Conservation (phyloP, 2,329 filamentous ascomycete species). For the Fusarium sp. region DNA sequence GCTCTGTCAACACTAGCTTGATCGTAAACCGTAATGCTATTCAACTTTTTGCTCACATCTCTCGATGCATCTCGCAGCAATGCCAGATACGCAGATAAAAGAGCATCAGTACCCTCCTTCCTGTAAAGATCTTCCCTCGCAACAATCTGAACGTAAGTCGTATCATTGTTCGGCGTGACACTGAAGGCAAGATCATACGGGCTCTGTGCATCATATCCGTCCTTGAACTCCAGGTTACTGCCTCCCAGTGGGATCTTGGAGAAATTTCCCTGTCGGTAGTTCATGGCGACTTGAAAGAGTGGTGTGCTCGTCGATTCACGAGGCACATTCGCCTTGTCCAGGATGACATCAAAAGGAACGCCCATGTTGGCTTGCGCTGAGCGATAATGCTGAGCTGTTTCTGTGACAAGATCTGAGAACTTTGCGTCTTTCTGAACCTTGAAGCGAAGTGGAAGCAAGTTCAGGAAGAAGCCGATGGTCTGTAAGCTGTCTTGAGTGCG, state of each 20-base stretch:
- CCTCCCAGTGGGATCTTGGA: not conserved
- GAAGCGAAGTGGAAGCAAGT: not conserved
- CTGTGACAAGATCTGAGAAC: not conserved
- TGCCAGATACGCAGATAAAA: not conserved
- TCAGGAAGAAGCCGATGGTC: conserved; percentile 4
- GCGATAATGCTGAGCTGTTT: not conserved
- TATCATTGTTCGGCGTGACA: not conserved
- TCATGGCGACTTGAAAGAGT: conserved; percentile 4
- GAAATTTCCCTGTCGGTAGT: conserved; percentile 5
- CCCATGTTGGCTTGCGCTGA: not conserved
- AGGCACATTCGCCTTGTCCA: fast-evolving
- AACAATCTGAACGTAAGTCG: not conserved
- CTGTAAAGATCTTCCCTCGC: not conserved
- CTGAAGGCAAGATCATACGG: conserved; percentile 5
- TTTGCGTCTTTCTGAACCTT: fast-evolving
- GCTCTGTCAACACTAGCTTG: not conserved
- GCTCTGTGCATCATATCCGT: not conserved
- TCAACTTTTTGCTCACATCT: not conserved
- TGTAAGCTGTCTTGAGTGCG: not conserved
- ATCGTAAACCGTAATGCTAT: not conserved
- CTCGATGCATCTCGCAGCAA: not conserved
- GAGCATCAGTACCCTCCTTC: not conserved
- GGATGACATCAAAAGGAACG: not conserved
- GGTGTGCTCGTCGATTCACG: not conserved
- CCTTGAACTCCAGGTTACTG: not conserved